Conservation (phyloP, 2,329 filamentous ascomycete genomes). For the Dothideomycetidae sp. region DNA sequence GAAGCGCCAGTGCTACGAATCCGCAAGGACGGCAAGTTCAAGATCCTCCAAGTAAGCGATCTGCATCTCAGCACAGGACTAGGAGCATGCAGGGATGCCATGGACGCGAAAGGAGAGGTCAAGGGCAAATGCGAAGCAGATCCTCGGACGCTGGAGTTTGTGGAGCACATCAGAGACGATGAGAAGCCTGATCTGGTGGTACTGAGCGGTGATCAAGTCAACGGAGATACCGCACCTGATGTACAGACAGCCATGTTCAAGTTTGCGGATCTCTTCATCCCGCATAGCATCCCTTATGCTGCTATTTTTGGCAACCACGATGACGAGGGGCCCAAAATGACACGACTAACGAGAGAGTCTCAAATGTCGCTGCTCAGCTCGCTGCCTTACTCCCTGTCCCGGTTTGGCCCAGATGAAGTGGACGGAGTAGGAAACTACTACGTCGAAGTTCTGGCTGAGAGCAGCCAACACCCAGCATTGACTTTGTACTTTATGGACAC, state of each 20-base stretch:
- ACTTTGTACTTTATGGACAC: constrained; percentile 94
- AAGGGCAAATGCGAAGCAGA: constrained; percentile 80
- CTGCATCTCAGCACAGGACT: constrained; percentile 84
- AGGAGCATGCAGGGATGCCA: constrained; percentile 72
- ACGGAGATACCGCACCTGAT: constrained; percentile 84
- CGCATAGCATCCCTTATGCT: constrained; percentile 81
- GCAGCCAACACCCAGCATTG: constrained; percentile 74
- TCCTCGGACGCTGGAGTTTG: constrained; percentile 77
- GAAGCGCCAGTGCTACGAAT: constrained; percentile 53
- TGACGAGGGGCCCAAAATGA: constrained; percentile 55
- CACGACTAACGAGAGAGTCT: constrained; percentile 49
- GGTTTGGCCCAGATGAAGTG: constrained; percentile 65
- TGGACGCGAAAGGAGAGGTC: constrained; percentile 53
- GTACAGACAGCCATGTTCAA: constrained; percentile 93
- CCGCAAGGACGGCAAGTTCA: constrained; percentile 81
- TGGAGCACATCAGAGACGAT: constrained; percentile 68
- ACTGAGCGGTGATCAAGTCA: constrained; percentile 85
- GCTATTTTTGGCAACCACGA: constrained; percentile 97
- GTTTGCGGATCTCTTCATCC: constrained; percentile 67
- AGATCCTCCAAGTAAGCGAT: constrained; percentile 94
- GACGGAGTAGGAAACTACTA: constrained; percentile 93
- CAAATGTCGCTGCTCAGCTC: constrained; percentile 80
- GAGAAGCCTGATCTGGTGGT: constrained; percentile 90
- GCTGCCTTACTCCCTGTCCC: constrained; percentile 79
- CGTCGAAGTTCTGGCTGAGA: constrained; percentile 73